These are phyloP conservation scores for Coemansia sp. DNA, from an alignment of 192 early-diverging fungal genomes.

Conservation along the genomic window DNA sequence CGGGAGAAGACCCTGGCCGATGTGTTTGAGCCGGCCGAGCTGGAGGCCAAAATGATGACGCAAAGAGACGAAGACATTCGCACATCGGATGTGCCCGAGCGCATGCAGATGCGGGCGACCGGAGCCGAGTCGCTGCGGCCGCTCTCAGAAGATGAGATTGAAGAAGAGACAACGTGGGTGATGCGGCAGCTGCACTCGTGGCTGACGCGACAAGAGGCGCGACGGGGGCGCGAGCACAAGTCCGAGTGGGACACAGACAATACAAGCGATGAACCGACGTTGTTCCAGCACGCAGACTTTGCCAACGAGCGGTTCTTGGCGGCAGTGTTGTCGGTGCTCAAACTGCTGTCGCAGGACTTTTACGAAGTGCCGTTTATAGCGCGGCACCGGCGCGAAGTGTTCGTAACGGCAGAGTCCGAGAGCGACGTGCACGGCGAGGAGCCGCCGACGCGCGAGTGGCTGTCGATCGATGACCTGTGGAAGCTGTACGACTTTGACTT, in stretches of 20 bases:
- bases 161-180: slow-evolving; percentile 66
- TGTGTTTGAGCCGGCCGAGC: slow-evolving; percentile 80
- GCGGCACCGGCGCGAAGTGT: slow-evolving; percentile 83
- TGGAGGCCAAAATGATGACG: slow-evolving; percentile 88
- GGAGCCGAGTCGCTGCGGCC: slow-evolving; percentile 35
- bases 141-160: slow-evolving; percentile 61
- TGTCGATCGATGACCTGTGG: slow-evolving; percentile 80
- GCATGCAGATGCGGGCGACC: slow-evolving; percentile 73
- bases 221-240: background rate
- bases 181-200: slow-evolving; percentile 44
- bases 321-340: slow-evolving; percentile 62
- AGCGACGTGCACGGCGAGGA: slow-evolving; percentile 28
- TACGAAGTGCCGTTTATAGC: slow-evolving; percentile 92
- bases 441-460: slow-evolving; percentile 53
- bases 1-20: slow-evolving; percentile 47
- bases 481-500: slow-evolving; percentile 82
- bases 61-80: slow-evolving; percentile 89
- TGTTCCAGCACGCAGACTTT: slow-evolving; percentile 47
- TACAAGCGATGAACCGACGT: background rate
- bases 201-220: slow-evolving; percentile 19
- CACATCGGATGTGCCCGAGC: slow-evolving; percentile 85
- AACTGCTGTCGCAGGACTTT: slow-evolving; percentile 73
- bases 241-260: background rate
- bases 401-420: slow-evolving; percentile 51
- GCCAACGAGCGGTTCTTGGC: slow-evolving; percentile 49